Evolutionary conservation across 306 rosid species (phyloP), one percentile per base, ranked within the genome.

Genomic region (Purshia tridentata): DNA sequence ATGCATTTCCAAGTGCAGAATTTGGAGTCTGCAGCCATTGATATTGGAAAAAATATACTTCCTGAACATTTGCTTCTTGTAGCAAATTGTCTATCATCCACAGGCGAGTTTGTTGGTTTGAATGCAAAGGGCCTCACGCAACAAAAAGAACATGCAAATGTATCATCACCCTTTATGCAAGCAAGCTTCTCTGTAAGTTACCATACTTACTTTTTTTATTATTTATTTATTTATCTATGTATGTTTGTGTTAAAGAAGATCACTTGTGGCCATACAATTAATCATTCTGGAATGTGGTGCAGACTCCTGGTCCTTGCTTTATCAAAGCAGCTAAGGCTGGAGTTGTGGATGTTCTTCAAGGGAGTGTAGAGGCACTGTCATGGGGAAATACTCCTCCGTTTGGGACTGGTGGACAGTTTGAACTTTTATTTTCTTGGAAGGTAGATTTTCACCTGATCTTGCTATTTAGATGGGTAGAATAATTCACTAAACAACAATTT

Each of bases 131-230:
- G 99, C 84, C 67, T 88, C 70, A 64, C 93, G 51, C 83, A 20
- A 5, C 98, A 94, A 76, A 82, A 85, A 74, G 84, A 83, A 48
- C 87, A 87, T 73, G 88, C 97, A 63, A 83, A 85, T 44, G 84
- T 84, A 65, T 74, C 85, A 63, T 79, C 99, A 23, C 98, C 99
- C 73, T 91, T 94, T 61, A 85, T 90, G 84, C 99, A 90, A 84
- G 97, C 96, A 13, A 89, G 98, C 88, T 94, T 94, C 78, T 87
- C 99, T 40, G 98, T 94, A 60, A 87, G 98, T 90, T 82, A 70
- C 82, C 83, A 45, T 70, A 44, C 70, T 80, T 81, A 48, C 49
- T 62, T 63, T 16, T 46, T 44, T 55, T 6, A 35, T 29, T 29
- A 11, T 60, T 61, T 22, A 6, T 40, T 58, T 76, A 68, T 70